Conservation (phyloP, 345 rosid genomes). For the Firmiana major region DNA sequence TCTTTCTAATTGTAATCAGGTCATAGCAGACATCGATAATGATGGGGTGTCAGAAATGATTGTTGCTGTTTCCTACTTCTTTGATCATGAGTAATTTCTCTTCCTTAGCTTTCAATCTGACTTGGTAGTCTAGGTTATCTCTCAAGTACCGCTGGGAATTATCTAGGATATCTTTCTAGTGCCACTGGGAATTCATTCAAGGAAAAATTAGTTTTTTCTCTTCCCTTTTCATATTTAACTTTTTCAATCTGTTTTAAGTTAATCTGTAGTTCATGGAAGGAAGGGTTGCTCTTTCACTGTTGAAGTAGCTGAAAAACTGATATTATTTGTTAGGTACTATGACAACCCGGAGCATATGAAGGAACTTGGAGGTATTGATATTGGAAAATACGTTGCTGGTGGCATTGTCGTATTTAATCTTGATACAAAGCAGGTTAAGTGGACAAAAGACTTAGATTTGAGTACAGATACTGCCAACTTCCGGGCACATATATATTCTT, state of each 20-base stretch:
- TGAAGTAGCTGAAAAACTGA: conserved; percentile 1
- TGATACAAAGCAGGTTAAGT: conserved; percentile 96
- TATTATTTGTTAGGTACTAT: conserved; percentile 61
- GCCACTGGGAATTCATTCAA: not conserved
- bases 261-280: conserved; percentile 1
- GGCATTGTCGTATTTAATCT: conserved; percentile 91
- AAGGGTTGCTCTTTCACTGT: not conserved
- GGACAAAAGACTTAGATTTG: conserved; percentile 76
- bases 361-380: conserved; percentile 84
- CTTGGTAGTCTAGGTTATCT: not conserved
- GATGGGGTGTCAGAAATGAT: conserved; percentile 96
- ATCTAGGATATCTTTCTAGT: not conserved
- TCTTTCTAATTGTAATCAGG: conserved; percentile 39
- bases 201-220: not conserved
- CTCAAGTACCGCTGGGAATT: not conserved
- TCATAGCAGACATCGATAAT: conserved; percentile 94
- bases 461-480: conserved; percentile 68
- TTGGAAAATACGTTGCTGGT: conserved; percentile 85
- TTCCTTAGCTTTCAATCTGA: not conserved
- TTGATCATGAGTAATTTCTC: conserved; percentile 87
- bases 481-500: conserved; percentile 88
- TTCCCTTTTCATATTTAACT: not conserved
- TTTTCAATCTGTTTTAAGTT: not conserved
- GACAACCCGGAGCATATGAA: conserved; percentile 86
- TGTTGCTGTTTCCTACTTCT: conserved; percentile 92